Evolutionary conservation across 148 eudicot species (phyloP).

Genomic region (Dianthus caryophyllus): DNA sequence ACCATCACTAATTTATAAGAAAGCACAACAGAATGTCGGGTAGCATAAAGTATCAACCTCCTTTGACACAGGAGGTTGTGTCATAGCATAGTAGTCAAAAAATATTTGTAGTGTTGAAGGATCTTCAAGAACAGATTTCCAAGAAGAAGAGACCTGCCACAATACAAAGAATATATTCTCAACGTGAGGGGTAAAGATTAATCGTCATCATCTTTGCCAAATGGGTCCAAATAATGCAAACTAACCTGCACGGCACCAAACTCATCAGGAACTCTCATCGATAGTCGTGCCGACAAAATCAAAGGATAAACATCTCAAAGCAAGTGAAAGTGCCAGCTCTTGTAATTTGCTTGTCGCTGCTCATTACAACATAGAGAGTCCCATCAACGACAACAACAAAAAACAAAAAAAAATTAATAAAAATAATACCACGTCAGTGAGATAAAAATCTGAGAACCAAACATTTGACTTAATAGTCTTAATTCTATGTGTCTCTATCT

Average conservation of each 20-base stretch:
- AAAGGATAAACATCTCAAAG: constrained; percentile 80
- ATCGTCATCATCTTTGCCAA: constrained; percentile 1
- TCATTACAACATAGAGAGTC: too few relatives aligned
- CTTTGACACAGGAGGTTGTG: constrained; percentile 77
- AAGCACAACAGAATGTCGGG: background rate
- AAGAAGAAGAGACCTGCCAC: constrained; percentile 68
- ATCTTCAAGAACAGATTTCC: constrained; percentile 85
- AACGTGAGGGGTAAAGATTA: constrained; percentile 2
- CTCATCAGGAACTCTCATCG: constrained; percentile 96
- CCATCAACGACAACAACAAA: too few relatives aligned
- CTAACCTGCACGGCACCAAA: constrained; percentile 88
- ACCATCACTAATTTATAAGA: background rate
- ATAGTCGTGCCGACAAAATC: constrained; percentile 89
- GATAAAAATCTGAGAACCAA: background rate
- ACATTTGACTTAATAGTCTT: background rate
- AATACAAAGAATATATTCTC: constrained; percentile 17
- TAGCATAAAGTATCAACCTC: constrained; percentile 50
- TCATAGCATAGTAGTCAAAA: constrained; percentile 80
- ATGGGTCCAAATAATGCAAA: background rate
- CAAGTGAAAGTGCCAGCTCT: constrained; percentile 80
- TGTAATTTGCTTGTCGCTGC: constrained; percentile 69
- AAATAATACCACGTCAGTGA: background rate
- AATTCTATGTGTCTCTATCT: too few relatives aligned
- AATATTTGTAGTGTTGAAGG: constrained; percentile 74
- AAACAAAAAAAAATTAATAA: background rate